Base-by-base conservation (phyloP, 2,329 filamentous ascomycete species). In the Clonostachys rhizophaga region DNA sequence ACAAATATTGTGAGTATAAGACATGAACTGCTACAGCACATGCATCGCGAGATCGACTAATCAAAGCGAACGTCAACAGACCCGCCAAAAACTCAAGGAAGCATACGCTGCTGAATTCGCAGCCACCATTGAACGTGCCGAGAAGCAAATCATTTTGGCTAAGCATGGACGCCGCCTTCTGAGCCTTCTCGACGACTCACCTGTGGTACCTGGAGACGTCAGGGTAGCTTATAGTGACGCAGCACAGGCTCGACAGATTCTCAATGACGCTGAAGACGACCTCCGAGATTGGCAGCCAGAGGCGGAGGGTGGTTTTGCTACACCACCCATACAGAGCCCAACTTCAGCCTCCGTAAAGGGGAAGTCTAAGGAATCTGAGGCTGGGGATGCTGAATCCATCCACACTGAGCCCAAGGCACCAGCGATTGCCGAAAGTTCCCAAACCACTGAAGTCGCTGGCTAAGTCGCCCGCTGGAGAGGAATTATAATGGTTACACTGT, bases 71-170 rank as follows among this genome's bases (percentile, higher is more conserved):
- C 24, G 24, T 30, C 24, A 14, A 37, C 52, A 94, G 88, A 97
- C 94, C 35, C 88, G 94, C 49, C 88, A 94, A 68, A 97, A 96
- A 71, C 78, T 99, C 70, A 96, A 95, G 71, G 89, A 96, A 68
- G 89, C 94, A 20, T 97, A 92, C 63, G 89, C 91, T 55, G 68
- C 88, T 50, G 91, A 97, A 64, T 89, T 96, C 54, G 82, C 87
- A 14, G 91, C 91, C 49, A 89, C 91, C 17, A 95, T 99, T 57
- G 94, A 99, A 74, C 87, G 92, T 34, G 91, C 91, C 20, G 94
- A 97, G 74, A 97, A 97, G 73, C 94, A 99, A 65, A 88, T 92
- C 58, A 89, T 99, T 50, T 80, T 99, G 14, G 92, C 94, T 48
- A 89, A 88, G 59, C 91, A 97, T 63, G 92, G 91, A 17, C 87